phyloP scores from a whole-genome alignment of 345 rosid species.

The Brassica nigra region DNA sequence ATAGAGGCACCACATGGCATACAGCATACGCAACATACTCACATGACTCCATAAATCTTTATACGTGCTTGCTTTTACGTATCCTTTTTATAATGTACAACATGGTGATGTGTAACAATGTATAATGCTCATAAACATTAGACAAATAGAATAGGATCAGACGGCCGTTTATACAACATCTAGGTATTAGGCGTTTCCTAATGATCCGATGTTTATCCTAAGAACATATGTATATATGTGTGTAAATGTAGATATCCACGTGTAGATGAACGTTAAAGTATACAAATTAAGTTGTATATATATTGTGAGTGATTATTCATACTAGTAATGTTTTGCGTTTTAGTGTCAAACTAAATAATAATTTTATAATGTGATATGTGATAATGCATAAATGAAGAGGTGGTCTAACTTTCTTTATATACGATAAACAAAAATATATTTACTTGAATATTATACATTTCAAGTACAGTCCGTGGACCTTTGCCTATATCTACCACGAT shows the following conservation, averaged over 20 bases:
- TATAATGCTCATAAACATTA: not conserved
- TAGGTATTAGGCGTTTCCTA: not conserved
- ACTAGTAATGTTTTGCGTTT: not conserved
- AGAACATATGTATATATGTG: not conserved
- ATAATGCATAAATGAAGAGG: not conserved
- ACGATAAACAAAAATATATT: not conserved
- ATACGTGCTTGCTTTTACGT: conserved; percentile 9
- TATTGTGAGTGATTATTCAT: not conserved
- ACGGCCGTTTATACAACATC: conserved; percentile 1
- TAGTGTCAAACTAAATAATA: not conserved
- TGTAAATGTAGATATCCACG: not conserved
- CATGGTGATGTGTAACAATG: not conserved
- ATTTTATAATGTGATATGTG: not conserved
- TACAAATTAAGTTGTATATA: not conserved
- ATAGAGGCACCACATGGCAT: conserved; percentile 33
- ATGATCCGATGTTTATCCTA: not conserved
- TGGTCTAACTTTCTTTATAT: not conserved
- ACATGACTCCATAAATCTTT: conserved; percentile 31
- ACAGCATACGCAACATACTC: conserved; percentile 36
- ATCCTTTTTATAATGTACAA: conserved; percentile 14
- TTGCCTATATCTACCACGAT: conserved; percentile 9
- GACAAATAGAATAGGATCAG: not conserved
- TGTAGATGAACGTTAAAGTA: not conserved
- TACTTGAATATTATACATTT: conserved; percentile 4
- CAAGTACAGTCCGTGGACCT: conserved; percentile 41